Conservation (phyloP, 164 flowering plant species). For the Tinospora cordifolia region DNA sequence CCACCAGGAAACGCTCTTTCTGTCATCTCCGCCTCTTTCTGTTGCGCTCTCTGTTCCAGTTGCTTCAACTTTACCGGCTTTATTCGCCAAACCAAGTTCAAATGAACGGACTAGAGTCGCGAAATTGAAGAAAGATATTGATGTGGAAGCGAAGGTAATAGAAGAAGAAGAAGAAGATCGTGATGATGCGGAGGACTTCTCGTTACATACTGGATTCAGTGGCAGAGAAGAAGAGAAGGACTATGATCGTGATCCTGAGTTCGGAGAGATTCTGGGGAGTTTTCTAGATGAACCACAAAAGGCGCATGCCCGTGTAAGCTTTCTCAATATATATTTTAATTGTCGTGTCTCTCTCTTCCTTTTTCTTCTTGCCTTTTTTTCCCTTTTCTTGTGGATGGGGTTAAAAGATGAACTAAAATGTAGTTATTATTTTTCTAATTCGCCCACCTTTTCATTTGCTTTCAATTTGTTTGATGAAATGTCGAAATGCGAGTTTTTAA, state of each 20-base stretch:
- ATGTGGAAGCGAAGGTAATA: conserved; percentile 1
- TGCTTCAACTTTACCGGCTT: neutral
- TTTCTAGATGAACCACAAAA: conserved; percentile 66
- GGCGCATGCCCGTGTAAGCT: conserved; percentile 51
- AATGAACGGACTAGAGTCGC: neutral
- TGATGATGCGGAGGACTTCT: conserved; percentile 21
- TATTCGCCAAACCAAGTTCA: conserved; percentile 10
- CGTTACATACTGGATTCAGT: conserved; percentile 19
- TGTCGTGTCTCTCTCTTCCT: too few species aligned
- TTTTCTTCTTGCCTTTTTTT: neutral
- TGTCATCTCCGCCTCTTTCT: conserved; percentile 9
- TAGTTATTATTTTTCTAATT: too few species aligned
- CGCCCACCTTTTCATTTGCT: too few species aligned
- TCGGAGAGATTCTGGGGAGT: conserved; percentile 65
- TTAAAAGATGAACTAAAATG: too few species aligned
- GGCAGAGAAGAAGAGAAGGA: conserved; percentile 43
- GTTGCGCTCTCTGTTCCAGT: neutral
- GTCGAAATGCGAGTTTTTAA: too few species aligned
- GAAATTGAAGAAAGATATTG: conserved; percentile 12
- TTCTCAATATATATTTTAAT: neutral
- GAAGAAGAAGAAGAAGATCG: neutral
- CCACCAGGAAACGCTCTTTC: neutral
- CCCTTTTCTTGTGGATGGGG: too few species aligned
- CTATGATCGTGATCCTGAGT: conserved; percentile 78
- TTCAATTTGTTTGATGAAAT: too few species aligned